Base-by-base conservation (phyloP, 2,329 filamentous ascomycete species). In the Aspergillus oerlinghausenensis region DNA sequence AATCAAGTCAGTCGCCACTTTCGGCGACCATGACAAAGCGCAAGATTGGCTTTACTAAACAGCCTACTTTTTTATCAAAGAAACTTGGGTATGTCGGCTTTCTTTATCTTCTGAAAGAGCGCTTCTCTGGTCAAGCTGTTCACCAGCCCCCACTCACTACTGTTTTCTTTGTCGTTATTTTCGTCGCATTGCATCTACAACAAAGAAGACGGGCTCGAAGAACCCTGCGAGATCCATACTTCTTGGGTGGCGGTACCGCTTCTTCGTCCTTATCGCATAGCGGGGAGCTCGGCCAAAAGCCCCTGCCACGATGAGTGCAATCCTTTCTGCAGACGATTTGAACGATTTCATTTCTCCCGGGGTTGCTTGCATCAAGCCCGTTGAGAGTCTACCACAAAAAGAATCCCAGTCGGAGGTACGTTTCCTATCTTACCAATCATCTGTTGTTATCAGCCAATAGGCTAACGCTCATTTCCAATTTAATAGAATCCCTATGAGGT, bases 331-430 rank as follows among this genome's bases (percentile, higher is more conserved):
- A 69, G 93, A 99, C 79, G 92, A 97, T 74, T 82, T 99, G 60
- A 99, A 99, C 80, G 94, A 99, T 81, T 99, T 99, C 79, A 99
- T 99, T 72, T 94, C 90, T 56, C 94, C 94, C 14, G 92, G 93
- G 60, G 92, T 99, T 69, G 94, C 94, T 61, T 99, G 94, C 77
- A 97, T 99, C 75, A 97, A 99, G 71, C 94, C 94, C 28, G 83
- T 99, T 71, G 94, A 99, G 75, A 95, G 91, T 2, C 84, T 99
- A 14, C 93, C 94, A 2, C 75, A 82, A 51, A 80, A 83, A 62
- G 77, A 83, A 35, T 74, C 83, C 25, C 72, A 77, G 25, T 65
- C 70, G 54, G 72, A 76, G 60, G 80, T 83, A 72, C 55, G 75
- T 55, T 19, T 50, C 17, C 47, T 25, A 1, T 8, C 45, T 52